Evolutionary conservation across 2,329 filamentous ascomycete genomes (phyloP), one percentile per base, ranked within the genome.

Genomic region (Fusarium tjaetaba): DNA sequence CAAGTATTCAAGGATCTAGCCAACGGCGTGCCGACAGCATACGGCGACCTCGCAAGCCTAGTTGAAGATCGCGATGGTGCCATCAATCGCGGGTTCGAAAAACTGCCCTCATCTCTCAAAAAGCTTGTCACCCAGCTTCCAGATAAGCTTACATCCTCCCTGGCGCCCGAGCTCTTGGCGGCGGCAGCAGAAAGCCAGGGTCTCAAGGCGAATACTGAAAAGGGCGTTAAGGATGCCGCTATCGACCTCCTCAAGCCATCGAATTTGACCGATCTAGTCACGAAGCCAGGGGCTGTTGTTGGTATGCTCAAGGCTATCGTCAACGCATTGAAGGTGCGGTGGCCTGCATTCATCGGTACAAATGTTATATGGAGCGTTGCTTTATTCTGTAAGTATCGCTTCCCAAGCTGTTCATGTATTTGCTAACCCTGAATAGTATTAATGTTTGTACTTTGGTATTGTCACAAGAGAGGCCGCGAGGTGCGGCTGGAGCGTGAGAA

Each of bases 391-490:
- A 88, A 87, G 92, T 80, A 26, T 28, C 30, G 9, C 22, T 22
- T 24, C 30, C n/a, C n/a, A 22, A 24, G 22, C 9, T 42, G 10
- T 15, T n/a, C 30, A 22, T 30, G 11, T 13, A 38, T 26, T 48
- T 36, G 20, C 68, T 71, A 52, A 73, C 38, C 24, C 18, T 11
- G 3, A 20, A 70, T 63, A 93, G 94, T 98, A 61, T 88, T 98
- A 22, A 88, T 99, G 64, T 96, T 97, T 80, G 94, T 97, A 49
- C 91, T 98, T 77, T 99, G 96, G 95, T 99, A 98, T 84, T 98
- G 95, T 84, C 93, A 98, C 84, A 98, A 98, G 85, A 93, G 96
- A 61, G 96, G 96, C 43, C 91, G 91, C 49, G 96, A 99, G 84
- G 91, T 91, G 11, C 90, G 96, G 57, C 88, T 98, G 18, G 92